phyloP scores from a whole-genome alignment of 1,139 yeast species.

The Magnusiomyces ingens region DNA sequence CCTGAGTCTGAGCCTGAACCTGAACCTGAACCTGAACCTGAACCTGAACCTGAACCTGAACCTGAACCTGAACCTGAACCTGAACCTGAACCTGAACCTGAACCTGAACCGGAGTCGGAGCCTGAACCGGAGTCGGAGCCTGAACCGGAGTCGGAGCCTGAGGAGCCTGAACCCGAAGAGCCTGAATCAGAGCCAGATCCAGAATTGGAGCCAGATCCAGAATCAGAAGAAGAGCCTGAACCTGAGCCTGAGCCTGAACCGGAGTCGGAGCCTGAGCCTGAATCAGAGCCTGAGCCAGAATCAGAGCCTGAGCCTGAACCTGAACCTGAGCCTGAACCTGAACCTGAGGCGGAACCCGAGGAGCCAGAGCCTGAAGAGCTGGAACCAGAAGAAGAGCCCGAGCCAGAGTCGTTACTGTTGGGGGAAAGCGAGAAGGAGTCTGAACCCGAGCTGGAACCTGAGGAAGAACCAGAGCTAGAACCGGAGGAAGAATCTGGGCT shows the following conservation, averaged over 20 bases:
- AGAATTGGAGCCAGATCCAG: too few relatives aligned
- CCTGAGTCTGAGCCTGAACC: neutral
- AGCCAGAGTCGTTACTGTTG: neutral
- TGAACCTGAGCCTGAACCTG: too few relatives aligned
- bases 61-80: slow-evolving; percentile 7
- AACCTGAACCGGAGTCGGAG: too few relatives aligned
- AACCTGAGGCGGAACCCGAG: too few relatives aligned
- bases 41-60: neutral
- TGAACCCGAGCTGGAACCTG: slow-evolving; percentile 4
- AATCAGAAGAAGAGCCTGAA: slow-evolving; percentile 6
- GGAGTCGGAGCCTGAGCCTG: slow-evolving; percentile 11
- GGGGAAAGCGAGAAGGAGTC: slow-evolving; percentile 7
- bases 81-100: neutral
- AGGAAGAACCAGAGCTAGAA: neutral
- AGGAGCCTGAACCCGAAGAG: too few relatives aligned
- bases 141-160: too few relatives aligned
- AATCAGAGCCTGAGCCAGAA: neutral
- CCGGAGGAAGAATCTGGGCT: neutral
- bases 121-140: too few relatives aligned
- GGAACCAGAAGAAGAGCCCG: too few relatives aligned
- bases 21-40: neutral
- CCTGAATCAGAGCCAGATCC: too few relatives aligned
- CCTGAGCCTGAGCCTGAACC: slow-evolving; percentile 8
- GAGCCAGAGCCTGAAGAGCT: too few relatives aligned
- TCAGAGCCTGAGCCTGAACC: too few relatives aligned